Conservation (phyloP, 2,329 filamentous ascomycete genomes). For the Cladosporium phlei region DNA sequence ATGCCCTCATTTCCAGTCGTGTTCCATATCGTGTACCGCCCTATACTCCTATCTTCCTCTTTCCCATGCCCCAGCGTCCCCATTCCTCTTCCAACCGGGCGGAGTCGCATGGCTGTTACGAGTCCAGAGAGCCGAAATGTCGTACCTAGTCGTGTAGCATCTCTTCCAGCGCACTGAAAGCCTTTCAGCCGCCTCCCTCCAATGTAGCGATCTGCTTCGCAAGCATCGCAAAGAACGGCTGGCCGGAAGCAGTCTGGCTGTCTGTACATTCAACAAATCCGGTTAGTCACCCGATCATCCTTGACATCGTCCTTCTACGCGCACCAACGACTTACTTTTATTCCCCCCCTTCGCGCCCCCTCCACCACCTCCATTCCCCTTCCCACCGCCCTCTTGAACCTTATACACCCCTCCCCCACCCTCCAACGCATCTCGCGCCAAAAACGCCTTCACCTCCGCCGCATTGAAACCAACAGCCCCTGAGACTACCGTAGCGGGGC, state of each 20-base stretch:
- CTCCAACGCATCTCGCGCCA: conserved; percentile 37
- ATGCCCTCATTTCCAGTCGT: not conserved
- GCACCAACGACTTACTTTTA: conserved; percentile 29
- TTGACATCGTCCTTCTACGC: too few relatives aligned
- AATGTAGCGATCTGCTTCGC: conserved; percentile 41
- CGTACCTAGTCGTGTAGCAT: too few relatives aligned
- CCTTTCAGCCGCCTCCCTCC: conserved; percentile 28
- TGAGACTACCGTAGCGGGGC: not conserved
- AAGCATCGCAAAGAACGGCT: conserved; percentile 43
- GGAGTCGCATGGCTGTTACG: too few relatives aligned
- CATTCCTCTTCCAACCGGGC: too few relatives aligned
- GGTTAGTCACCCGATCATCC: too few relatives aligned
- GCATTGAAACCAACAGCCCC: conserved; percentile 38
- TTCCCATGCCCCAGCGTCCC: too few relatives aligned
- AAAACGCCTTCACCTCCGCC: conserved; percentile 38
- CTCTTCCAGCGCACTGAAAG: too few relatives aligned
- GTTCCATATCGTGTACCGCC: not conserved
- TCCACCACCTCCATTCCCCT: too few relatives aligned
- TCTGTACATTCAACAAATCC: too few relatives aligned
- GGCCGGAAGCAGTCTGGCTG: too few relatives aligned
- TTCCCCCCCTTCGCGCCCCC: conserved; percentile 36
- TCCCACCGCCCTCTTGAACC: conserved; percentile 15
- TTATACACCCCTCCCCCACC: conserved; percentile 26
- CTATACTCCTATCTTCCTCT: not conserved
- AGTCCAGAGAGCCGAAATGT: too few relatives aligned